Evolutionary conservation across 352 stramenopile genomes (phyloP), one percentile per base, ranked within the genome.

Genomic region (Pythium vanterpoolii): DNA sequence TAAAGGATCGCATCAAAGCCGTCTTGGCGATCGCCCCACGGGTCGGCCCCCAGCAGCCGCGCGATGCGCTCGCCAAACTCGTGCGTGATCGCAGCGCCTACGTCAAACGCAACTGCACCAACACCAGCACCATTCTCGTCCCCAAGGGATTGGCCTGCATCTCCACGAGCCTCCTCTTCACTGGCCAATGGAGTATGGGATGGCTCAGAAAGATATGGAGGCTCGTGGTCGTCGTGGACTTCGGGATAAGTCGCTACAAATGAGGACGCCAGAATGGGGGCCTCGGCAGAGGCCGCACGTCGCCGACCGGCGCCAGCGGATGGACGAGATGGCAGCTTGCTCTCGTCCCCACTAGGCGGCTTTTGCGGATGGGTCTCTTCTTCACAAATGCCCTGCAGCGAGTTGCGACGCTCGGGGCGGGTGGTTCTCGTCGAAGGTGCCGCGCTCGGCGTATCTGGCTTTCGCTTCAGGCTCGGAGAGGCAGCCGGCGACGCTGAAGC

Each of bases 11-110:
- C 77, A 45, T 93, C 84, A 18, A 90, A 89, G 18, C 79, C 84
- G 63, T 90, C 84, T 52, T 92, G 84, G 23, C 84, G 73, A 38
- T 93, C 84, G 8, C 80, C 84, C 84, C 84, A 93, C 31, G 82
- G 79, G 46, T 93, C 84, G 0, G 84, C 84, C 4, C 73, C 73
- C 1, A 93, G 63, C 48, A 90, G 54, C 4, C 68, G 77, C 7
- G 83, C 84, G 10, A 93, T 70, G 8, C 80, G 76, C 43, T 93
- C 84, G 31, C 84, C 80, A 55, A 93, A 90, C 34, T 67, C 74
- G 16, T 70, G 63, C 4, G 75, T 90, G 66, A 93, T 90, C 18
- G 80, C 71, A 38, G 80, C 84, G 18, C 78, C 79, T 0, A 78
- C 70, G 39, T 92, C 82, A 40, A 89, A 82, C 18, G 60, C 50